Percentiles rank a stretch among this genome's conserved stretches.
Evolutionary conservation across 106 monocot genomes (phyloP).

Genomic region (Dioscorea alata): DNA sequence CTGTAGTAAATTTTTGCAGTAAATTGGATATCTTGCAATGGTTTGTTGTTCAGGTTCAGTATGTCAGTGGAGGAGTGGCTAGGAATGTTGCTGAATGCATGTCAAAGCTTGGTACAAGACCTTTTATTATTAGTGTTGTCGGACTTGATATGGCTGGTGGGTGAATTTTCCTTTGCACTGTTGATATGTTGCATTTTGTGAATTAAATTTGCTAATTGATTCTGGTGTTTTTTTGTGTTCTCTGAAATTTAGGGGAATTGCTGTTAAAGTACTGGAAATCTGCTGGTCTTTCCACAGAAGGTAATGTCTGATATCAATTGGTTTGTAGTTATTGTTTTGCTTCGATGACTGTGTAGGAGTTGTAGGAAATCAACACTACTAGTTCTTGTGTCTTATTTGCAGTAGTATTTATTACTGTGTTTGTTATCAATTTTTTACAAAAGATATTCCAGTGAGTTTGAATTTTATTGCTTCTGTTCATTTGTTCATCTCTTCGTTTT

Average conservation of each 20-base stretch:
- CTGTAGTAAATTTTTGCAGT: not conserved
- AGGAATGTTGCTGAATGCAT: slow-evolving; percentile 92
- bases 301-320: slow-evolving; percentile 22
- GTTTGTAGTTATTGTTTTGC: not conserved
- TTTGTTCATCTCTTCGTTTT: too few species aligned
- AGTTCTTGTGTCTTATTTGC: too few species aligned
- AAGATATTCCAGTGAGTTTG: too few species aligned
- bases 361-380: too few species aligned
- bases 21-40: not conserved
- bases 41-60: slow-evolving; percentile 39
- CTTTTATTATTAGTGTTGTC: slow-evolving; percentile 78
- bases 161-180: not conserved
- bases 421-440: too few species aligned
- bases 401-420: too few species aligned
- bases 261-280: slow-evolving; percentile 69
- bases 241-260: slow-evolving; percentile 33
- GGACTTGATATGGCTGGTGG: slow-evolving; percentile 81
- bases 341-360: too few species aligned
- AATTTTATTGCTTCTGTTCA: too few species aligned
- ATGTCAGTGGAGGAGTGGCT: slow-evolving; percentile 74
- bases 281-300: slow-evolving; percentile 60
- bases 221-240: slow-evolving; percentile 1
- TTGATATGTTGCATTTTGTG: not conserved
- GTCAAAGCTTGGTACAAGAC: slow-evolving; percentile 63
- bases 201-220: not conserved